Evolutionary conservation across 2,329 filamentous ascomycete genomes (phyloP), one percentile per base, ranked within the genome.

Genomic region (Fusarium subglutinans): DNA sequence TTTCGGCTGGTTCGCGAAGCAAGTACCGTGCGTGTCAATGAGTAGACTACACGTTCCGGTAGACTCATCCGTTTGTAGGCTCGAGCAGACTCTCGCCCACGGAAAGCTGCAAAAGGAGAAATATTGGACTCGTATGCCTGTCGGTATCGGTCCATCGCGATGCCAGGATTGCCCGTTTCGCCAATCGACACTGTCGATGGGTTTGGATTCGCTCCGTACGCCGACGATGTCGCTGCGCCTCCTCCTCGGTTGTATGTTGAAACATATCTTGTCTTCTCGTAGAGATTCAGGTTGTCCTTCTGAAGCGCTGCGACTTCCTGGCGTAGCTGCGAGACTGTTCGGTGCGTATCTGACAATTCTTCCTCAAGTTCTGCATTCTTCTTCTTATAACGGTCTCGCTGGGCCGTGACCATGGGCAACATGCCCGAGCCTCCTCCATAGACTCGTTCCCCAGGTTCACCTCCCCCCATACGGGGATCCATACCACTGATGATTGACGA

Each of bases 401-500:
- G 97, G 4, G 97, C 96, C 40, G 96, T 98, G 59, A 99, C 93
- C 97, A 99, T 99, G 40, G 96, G 97, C 30, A 99, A 86, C 73
- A 99, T 98, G 18, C 95, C 94, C 0, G 94, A 94, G 5, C 94
- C 94, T 61, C 93, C 88, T 38, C 93, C 93, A 33, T 78, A 78
- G 63, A 92, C 88, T 14, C 91, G 87, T 53, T 94, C 93, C 22
- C 87, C 84, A 17, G 67, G 71, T 44, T 87, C 83, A 14, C 83
- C 81, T 54, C 83, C 85, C 54, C 83, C 85, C 47, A 77, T 73
- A 48, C 90, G 88, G 28, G 93, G 91, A 79, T 97, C 94, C 80
- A 98, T 95, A n/a, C 96, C 96, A 69, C 95, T 98, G 78, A 99
- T 98, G 78, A 99, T 98, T 26, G 96, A 98, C 8, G 96, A 98